Base-by-base conservation (phyloP, 305 asterid species). In the Petunia hybrid region DNA sequence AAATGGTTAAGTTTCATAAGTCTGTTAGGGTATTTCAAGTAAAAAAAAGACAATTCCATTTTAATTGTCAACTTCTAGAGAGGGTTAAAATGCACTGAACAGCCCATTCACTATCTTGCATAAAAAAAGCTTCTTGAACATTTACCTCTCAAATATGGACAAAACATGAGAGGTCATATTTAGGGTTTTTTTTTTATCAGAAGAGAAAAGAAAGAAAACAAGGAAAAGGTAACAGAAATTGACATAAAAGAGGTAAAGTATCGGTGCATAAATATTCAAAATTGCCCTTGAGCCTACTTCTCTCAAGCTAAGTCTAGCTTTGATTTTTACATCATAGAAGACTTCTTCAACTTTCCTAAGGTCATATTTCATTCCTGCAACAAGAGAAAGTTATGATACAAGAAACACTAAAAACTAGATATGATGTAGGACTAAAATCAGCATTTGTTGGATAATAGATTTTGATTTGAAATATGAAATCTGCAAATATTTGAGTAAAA, bases 321-420 rank as follows among this genome's bases (percentile, higher is more conserved):
- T 88, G 51, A 95, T 94, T 86, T 95, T 95, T 82, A 94, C 99
- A 2, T 94, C 99, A 31, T 95, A 95, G 80, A 88, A 81, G 4
- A 95, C 98, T 80, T 95, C 99, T 86, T 95, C 99, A 22, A 95
- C 97, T 84, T 85, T 92, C 81, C 97, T 87, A 71, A 95, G 95
- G 85, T 95, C 98, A 57, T 94, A 95, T 84, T 94, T 95, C 99
- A 95, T 95, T 84, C 98, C 99, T 95, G 88, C 66, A 83, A 81
- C 83, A 69, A 46, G 6, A 41, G 68, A 35, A 38, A 14, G 13
- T 1, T 56, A 31, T 14, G 1, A 61, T 38, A 60, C 12, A 1
- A 67, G 59, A 45, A 70, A 12, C 42, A 36, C 0, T 8, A 22
- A 22, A 60, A 60, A 6, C 3, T 16, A 60, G 66, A 22, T 6